phyloP scores from a whole-genome alignment of 768 basidiomycete species.

The Mycena vitilis region DNA sequence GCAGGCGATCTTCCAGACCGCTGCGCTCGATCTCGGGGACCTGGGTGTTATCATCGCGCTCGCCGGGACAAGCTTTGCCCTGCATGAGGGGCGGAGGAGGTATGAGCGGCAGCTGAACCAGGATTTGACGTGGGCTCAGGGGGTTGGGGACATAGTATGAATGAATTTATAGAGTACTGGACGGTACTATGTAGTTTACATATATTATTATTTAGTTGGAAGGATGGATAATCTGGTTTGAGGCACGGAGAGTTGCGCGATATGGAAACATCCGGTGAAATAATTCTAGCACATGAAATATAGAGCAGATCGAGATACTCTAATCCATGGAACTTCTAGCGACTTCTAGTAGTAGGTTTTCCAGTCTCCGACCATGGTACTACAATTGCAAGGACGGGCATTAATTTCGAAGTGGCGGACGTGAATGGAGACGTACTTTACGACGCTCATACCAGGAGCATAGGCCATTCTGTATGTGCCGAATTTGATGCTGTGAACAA shows the following conservation, averaged over 20 bases:
- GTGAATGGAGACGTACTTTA: constrained; percentile 16
- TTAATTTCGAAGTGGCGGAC: not conserved
- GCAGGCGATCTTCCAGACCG: constrained; percentile 95
- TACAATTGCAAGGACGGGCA: not conserved
- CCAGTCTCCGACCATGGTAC: constrained; percentile 27
- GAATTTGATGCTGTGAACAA: constrained; percentile 27
- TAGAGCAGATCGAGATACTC: too few relatives aligned
- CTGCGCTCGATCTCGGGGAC: constrained; percentile 76
- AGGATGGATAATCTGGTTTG: not conserved
- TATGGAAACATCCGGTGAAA: too few relatives aligned
- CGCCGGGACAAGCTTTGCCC: constrained; percentile 68
- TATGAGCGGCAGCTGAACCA: constrained; percentile 77
- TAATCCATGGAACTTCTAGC: not conserved
- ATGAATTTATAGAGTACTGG: not conserved
- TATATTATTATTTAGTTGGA: constrained; percentile 10
- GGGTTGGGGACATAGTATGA: constrained; percentile 72
- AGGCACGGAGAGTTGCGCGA: not conserved
- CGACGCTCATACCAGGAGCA: constrained; percentile 17
- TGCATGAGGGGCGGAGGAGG: constrained; percentile 84
- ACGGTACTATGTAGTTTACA: not conserved
- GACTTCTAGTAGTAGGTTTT: constrained; percentile 14
- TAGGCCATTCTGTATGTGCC: constrained; percentile 25
- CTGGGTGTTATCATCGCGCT: constrained; percentile 76
- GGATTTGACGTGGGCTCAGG: constrained; percentile 60
- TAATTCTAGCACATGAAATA: not conserved